Evolutionary conservation across 495 filamentous ascomycete species (phyloP), one percentile per base, ranked within the genome.

Genomic region (Aspergillus egyptiacus): DNA sequence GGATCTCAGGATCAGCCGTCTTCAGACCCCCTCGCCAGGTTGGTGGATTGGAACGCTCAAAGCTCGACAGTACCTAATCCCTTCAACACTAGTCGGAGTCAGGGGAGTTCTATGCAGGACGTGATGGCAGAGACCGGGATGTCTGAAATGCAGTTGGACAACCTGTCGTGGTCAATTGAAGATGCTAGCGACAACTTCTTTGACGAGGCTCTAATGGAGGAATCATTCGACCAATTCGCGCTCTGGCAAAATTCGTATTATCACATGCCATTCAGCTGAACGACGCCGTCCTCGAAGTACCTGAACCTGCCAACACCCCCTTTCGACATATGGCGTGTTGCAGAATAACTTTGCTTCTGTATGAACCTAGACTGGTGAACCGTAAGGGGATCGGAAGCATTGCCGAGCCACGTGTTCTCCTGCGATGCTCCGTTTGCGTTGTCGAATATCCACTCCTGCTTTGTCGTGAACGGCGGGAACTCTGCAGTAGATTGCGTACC

Each of bases 131-230:
- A 13, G 1, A 20, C 20, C 1, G 27, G 20, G 6, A 33, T 13
- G 4, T n/a, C 41, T 1, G 27, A 41, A 1, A 32, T 36, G 28
- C 46, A 28, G 19, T 50, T 39, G 40, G 36, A 50, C 17, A 19
- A 40, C 3, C 40, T 55, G 9, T 55, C 52, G 14, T 55, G 52
- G 52, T 55, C 46, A 1, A 34, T 55, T 36, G 52, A 55, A 15
- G 41, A 46, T 24, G 33, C 8, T 2, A 20, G 35, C 17, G 40
- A 55, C 2, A 50, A 46, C 35, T 14, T 50, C 0, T 44, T 55
- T 14, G 40, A 50, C 13, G 37, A 44, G 19, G 22, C 37, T 11
- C 8, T 54, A 3, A 31, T 54, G 39, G 19, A 25, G 5, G 51
- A 45, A 1, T 14, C 31, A 6, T 46, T 46, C 6, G 32, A 41